phyloP scores from a whole-genome alignment of 2,329 filamentous ascomycete species.

The Herpotrichia juniperi region DNA sequence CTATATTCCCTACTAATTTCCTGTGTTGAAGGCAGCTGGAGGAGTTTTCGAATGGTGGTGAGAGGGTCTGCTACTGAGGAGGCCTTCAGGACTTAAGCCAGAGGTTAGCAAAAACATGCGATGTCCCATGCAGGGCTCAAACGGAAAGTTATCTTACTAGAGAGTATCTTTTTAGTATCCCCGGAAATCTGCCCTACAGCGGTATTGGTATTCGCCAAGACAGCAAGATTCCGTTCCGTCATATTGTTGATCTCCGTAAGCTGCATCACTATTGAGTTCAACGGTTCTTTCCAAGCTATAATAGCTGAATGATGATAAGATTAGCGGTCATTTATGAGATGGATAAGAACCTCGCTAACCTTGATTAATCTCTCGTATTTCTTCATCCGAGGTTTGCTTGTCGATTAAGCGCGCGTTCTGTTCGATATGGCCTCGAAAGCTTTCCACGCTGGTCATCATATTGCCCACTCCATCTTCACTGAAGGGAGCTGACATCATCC shows the following conservation, averaged over 20 bases:
- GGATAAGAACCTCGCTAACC: not conserved
- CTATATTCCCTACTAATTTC: constrained; percentile 1
- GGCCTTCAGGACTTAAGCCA: too few relatives aligned
- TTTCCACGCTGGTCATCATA: not conserved
- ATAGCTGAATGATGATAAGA: not conserved
- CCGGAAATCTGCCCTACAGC: too few relatives aligned
- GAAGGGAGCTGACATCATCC: not conserved
- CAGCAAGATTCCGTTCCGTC: not conserved
- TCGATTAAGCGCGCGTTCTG: constrained; percentile 2
- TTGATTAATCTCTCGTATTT: not conserved
- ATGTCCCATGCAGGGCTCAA: too few relatives aligned
- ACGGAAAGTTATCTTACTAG: too few relatives aligned
- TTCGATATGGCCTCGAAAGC: not conserved
- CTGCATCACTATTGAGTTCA: not conserved
- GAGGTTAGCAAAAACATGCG: too few relatives aligned
- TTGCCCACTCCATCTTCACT: not conserved
- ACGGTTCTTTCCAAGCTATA: not conserved
- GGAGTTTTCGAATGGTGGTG: not conserved
- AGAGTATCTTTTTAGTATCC: too few relatives aligned
- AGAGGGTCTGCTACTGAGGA: not conserved
- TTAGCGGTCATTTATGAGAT: not conserved
- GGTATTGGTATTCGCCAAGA: too few relatives aligned
- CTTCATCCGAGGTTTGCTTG: not conserved
- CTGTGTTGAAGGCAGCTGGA: not conserved
- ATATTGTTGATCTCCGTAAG: not conserved